Evolutionary conservation across 129 eudicot species (phyloP), one percentile per base, ranked within the genome.

Genomic region (Flaveria sonorensis): DNA sequence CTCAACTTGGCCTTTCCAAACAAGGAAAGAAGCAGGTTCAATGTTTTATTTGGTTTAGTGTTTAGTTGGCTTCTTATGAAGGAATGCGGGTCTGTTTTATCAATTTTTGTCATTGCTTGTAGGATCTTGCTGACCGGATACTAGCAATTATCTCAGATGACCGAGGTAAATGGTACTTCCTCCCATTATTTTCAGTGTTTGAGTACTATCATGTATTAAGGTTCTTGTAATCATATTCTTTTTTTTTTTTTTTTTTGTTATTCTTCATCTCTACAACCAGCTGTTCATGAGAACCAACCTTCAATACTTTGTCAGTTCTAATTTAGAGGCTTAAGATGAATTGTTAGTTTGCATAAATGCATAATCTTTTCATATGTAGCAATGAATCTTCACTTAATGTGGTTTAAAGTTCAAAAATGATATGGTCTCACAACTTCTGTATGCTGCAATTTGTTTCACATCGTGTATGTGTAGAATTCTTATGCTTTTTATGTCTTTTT

Each of bases 21-120:
- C 99, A 95, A 79, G 99, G 99, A 83, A 95, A 92, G 89, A 95
- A 95, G 80, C 99, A 95, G 99, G 99, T 95, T 66, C 57, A 73
- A 7, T 62, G 36, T 61, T 70, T 36, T 51, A 56, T 71, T 43
- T 71, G 42, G 70, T 43, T 74, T 60, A 46, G n/a, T 56, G 24
- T 76, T 70, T 19, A 39, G 59, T 56, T 57, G 56, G 51, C 48
- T 68, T 59, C 50, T 62, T 46, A 11, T 19, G 66, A 50, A 69
- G 77, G 32, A 43, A 28, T 65, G 57, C 43, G 7, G 56, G 39
- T 79, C 43, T 8, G 56, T 47, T 79, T 65, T 36, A 66, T 45
- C 43, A 50, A 30, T 24, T 18, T 45, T 10, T 73, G 23, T 46
- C 43, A 63, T 83, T 89, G 75, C 18, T 47, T 79, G 74, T 81